Conservation (phyloP, 371 early-diverging fungal species). For the Funneliformis caledonium region DNA sequence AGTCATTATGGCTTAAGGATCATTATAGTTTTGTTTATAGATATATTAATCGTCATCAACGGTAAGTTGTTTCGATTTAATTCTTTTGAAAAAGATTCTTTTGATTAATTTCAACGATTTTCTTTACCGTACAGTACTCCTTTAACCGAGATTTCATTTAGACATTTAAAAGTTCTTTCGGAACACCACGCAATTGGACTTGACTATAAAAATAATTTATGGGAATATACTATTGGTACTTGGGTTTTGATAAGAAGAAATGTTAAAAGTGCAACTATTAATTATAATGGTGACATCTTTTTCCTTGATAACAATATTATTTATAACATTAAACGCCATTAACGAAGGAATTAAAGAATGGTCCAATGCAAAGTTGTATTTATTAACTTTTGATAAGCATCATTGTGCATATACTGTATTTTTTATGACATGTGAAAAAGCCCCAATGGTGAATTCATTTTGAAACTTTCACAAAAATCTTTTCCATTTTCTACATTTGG, state of each 20-base stretch:
- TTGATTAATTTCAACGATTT: no score
- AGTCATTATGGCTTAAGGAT: background rate
- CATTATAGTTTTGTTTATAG: no score
- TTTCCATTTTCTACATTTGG: no score
- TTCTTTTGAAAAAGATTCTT: no score
- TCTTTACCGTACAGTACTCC: background rate
- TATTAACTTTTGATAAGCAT: no score
- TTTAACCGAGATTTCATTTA: background rate
- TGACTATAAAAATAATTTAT: background rate
- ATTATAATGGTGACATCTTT: background rate
- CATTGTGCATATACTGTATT: no score
- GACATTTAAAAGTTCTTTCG: background rate
- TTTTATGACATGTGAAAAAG: no score
- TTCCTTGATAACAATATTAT: background rate
- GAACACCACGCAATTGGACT: background rate
- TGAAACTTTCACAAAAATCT: no score
- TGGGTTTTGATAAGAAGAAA: background rate
- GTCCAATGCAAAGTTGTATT: no score
- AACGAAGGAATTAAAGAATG: no score
- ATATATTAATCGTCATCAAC: background rate
- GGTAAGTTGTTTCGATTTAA: background rate
- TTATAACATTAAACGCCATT: no score
- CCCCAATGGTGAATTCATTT: no score
- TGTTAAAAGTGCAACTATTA: background rate
- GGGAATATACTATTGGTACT: background rate